phyloP scores from a whole-genome alignment of 2,329 filamentous ascomycete species.

The Elsinoe batatas region DNA sequence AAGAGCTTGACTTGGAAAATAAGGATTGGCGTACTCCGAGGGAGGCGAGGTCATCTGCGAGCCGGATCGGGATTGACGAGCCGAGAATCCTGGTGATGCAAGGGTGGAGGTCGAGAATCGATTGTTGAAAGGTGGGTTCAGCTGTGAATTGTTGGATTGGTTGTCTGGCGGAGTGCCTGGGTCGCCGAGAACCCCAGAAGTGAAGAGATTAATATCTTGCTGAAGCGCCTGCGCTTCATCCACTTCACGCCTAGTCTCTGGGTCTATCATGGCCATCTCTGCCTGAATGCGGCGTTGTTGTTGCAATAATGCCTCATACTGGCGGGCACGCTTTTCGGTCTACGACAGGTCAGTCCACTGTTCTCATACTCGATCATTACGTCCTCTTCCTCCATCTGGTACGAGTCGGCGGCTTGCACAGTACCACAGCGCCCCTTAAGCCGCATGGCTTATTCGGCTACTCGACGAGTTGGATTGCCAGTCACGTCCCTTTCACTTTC shows the following conservation, averaged over 20 bases:
- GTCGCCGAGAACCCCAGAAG: constrained; percentile 74
- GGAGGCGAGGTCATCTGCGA: constrained; percentile 74
- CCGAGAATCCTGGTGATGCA: constrained; percentile 57
- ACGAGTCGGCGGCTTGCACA: too few species aligned
- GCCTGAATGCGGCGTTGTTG: constrained; percentile 83
- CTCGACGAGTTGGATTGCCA: too few species aligned
- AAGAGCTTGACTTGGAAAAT: constrained; percentile 34
- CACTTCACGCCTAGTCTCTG: constrained; percentile 73
- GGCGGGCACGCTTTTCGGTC: constrained; percentile 88
- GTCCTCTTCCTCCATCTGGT: too few species aligned
- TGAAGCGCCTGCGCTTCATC: constrained; percentile 78
- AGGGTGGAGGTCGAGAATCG: constrained; percentile 84
- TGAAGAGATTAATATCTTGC: constrained; percentile 56
- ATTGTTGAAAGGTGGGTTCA: constrained; percentile 70
- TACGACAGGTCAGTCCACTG: constrained; percentile 32
- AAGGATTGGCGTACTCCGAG: constrained; percentile 49
- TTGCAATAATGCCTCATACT: constrained; percentile 84
- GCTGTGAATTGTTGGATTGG: constrained; percentile 38
- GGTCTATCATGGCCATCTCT: constrained; percentile 81
- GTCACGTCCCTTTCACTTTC: background rate
- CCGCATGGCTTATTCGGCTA: too few species aligned
- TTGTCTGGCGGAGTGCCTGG: constrained; percentile 86
- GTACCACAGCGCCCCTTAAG: too few species aligned
- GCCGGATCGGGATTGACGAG: constrained; percentile 61
- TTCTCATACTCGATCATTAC: too few species aligned